These are phyloP conservation scores for Chlorella sp. DNA, from an alignment of 139 green algal genomes.

Conservation along the genomic window DNA sequence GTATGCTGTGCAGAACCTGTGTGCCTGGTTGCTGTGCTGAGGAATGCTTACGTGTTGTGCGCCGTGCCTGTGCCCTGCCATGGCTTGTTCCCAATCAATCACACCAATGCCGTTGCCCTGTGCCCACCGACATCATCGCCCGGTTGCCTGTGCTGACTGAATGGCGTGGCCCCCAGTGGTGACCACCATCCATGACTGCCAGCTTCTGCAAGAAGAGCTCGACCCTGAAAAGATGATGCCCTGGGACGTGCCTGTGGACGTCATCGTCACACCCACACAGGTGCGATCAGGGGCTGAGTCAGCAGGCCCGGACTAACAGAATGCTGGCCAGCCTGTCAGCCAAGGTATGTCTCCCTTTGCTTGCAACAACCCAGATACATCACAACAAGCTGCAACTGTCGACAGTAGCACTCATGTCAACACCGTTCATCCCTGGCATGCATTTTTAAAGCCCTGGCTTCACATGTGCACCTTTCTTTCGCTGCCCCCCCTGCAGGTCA, in stretches of 20 bases:
- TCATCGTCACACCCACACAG: conserved; percentile 74
- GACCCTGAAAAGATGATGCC: conserved; percentile 40
- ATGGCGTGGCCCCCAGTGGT: too few relatives aligned
- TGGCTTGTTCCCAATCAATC: too few relatives aligned
- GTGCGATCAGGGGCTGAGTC: conserved; percentile 13
- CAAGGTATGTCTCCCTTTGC: not conserved
- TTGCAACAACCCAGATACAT: not conserved
- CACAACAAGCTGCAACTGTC: not conserved
- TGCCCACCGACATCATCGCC: too few relatives aligned
- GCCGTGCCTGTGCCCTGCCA: too few relatives aligned
- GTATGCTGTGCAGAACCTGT: too few relatives aligned
- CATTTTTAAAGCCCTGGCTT: too few relatives aligned
- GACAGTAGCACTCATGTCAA: not conserved
- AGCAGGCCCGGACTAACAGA: not conserved
- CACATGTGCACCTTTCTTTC: not conserved
- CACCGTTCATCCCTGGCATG: not conserved
- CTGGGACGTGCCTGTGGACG: conserved; percentile 61
- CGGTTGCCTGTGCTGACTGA: too few relatives aligned
- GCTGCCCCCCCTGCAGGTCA: conserved; percentile 26
- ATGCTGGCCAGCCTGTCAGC: not conserved
- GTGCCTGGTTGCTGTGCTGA: too few relatives aligned
- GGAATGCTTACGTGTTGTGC: too few relatives aligned
- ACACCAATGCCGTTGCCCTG: too few relatives aligned
- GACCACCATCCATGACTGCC: conserved; percentile 57
- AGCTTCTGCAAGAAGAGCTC: conserved; percentile 35